Base-by-base conservation (phyloP, 441 rosid genomes). In the Populus hybrid region DNA sequence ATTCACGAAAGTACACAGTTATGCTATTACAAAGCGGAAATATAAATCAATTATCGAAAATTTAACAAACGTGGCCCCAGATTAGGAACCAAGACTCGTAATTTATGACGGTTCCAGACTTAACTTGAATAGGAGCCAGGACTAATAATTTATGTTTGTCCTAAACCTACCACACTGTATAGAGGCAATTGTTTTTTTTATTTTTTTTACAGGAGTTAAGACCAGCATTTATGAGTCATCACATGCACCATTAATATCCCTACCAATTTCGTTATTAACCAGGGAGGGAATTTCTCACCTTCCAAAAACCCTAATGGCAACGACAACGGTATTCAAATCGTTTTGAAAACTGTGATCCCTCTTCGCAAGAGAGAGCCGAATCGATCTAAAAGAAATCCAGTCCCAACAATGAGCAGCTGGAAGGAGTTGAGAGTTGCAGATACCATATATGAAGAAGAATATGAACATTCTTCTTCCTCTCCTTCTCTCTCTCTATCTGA, bases 391-490 rank as follows among this genome's bases (percentile, higher is more conserved):
- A 73, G 64, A 74, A 74, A 24, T 20, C 12, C 59, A 16, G 50
- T 24, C 20, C 42, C 11, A 72, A 70, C 23, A 42, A 92, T 86
- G 94, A 89, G 81, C 77, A 73, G 81, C 63, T 88, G 92, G 91
- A 80, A 82, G 69, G 87, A 82, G 70, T 74, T 93, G 64, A 94
- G 97, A 36, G 83, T 85, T 12, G 97, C 90, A 1, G 93, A 91
- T 33, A 94, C 98, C 24, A 94, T 94, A 29, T 87, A 94, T 29
- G 98, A 93, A 68, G 98, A 92, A 80, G 98, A 93, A 72, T 75
- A 68, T 40, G 89, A 88, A 69, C 83, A 79, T 14, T 64, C 75
- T 72, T 77, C 86, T 56, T 69, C 83, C 56, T 84, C 88, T 5
- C 76, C 89, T 9, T 72, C 80, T 64, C 78, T 86, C 40, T 78